A percentile compares a stretch with the other conserved stretches of the same genome.
Evolutionary conservation across 306 rosid genomes (phyloP).

Genomic region (Quercus dentata): DNA sequence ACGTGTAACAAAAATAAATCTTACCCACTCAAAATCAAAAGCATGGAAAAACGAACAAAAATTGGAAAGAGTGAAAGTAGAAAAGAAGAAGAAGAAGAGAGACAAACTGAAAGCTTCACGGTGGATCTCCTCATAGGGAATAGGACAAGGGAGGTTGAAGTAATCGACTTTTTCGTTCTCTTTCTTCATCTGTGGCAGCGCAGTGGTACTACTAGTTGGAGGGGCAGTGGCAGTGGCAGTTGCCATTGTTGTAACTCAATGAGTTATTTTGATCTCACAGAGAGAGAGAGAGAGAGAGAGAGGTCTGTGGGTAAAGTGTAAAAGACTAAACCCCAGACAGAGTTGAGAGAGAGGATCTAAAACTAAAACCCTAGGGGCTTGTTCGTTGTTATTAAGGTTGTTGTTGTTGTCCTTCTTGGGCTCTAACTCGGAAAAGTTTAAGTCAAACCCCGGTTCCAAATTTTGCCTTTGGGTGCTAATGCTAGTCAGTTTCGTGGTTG

Average conservation of each 20-base stretch:
- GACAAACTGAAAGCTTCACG: slow-evolving; percentile 94
- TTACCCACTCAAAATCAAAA: not conserved
- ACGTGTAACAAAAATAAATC: not conserved
- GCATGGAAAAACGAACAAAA: not conserved
- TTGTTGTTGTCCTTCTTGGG: no score
- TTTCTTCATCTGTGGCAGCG: not conserved
- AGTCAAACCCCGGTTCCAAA: no score
- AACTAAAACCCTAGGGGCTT: no score
- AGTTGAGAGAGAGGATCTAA: no score
- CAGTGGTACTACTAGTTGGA: not conserved
- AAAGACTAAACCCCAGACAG: no score
- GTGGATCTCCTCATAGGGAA: slow-evolving; percentile 92
- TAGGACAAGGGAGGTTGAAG: slow-evolving; percentile 85
- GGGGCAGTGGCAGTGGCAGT: not conserved
- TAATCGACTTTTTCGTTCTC: slow-evolving; percentile 62
- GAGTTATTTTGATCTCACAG: not conserved
- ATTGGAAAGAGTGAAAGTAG: not conserved
- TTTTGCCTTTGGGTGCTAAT: no score
- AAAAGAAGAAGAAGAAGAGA: not conserved
- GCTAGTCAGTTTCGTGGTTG: no score
- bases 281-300: no score
- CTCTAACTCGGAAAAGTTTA: no score
- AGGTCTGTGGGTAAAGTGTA: no score
- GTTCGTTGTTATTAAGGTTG: no score
- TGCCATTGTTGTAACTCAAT: not conserved